These are phyloP conservation scores for Astragalus glycyphyllos DNA, from an alignment of 306 rosid genomes.

Conservation along the genomic window DNA sequence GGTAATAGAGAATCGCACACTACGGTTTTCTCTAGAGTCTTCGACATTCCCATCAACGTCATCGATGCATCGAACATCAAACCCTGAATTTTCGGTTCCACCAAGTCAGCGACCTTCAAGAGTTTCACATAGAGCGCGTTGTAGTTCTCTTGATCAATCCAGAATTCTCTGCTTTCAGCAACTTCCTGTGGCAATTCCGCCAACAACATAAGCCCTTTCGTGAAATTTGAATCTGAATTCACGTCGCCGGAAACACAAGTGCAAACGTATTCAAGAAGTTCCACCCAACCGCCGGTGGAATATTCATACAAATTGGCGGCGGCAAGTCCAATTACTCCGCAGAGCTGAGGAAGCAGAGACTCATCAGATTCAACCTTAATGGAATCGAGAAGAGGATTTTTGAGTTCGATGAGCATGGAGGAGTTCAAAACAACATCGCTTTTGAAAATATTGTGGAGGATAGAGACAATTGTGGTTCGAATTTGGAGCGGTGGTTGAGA, in stretches of 20 bases:
- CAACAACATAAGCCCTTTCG: slow-evolving; percentile 28
- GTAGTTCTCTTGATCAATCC: neutral
- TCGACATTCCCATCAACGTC: neutral
- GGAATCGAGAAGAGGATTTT: slow-evolving; percentile 1
- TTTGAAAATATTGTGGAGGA: neutral
- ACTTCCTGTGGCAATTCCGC: neutral
- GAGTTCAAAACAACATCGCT: neutral
- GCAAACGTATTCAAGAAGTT: slow-evolving; percentile 29
- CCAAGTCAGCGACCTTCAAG: neutral
- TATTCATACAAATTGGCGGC: neutral
- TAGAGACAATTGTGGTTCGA: neutral
- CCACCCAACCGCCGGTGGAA: neutral
- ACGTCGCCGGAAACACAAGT: neutral
- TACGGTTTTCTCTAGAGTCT: neutral
- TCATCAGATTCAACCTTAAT: neutral
- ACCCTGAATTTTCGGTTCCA: neutral
- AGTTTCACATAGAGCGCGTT: neutral
- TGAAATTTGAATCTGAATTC: no score
- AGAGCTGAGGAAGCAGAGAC: neutral
- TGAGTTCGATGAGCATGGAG: neutral
- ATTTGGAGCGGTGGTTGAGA: neutral
- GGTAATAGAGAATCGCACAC: neutral
- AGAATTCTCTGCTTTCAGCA: neutral
- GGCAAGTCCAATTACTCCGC: neutral
- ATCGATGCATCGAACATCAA: neutral